Base-by-base conservation (phyloP, 2,329 filamentous ascomycete genomes). In the Fonsecaea monophora region DNA sequence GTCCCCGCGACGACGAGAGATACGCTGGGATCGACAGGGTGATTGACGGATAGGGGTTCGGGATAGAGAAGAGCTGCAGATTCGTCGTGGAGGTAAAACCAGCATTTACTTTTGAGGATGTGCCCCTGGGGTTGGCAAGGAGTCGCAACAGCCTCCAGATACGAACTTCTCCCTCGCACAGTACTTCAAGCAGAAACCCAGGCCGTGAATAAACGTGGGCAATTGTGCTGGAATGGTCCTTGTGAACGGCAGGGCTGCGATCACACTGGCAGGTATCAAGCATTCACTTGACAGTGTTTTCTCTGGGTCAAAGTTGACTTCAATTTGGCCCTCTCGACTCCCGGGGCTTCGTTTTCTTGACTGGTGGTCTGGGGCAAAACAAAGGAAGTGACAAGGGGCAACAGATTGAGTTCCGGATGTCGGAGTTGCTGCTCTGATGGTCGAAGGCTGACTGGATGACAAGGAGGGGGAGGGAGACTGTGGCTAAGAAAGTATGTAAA, bases 341-440 rank as follows among this genome's bases (percentile, higher is more conserved):
- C 45, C 3, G 45, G 45, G 8, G 15, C 25, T 25, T 13, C 8
- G 1, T 12, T 42, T 42, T 42, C 40, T 50, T 50, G 18, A 50
- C 7, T 15, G 38, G 30, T 18, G 32, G 12, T 32, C 9, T 45
- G 9, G 25, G 15, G 55, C 37, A 18, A 32, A 25, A 42, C 4
- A 30, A 30, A 25, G 35, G 40, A 58, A 21, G 12, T 18, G 57
- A 60, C 57, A 60, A 38, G 57, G 57, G 38, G 18, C 40, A 18
- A 60, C 25, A 48, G 57, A 60, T 60, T 60, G 40, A 60, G 38
- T 60, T 60, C 45, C 45, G 45, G 45, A 50, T 25, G 45, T 50
- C 45, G 45, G 45, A 50, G n/a, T 12, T 10, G 45, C 4, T 2
- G 42, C n/a, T 45, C 8, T 3, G 45, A 25, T 50, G 25, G 42